phyloP scores from a whole-genome alignment of 2,329 filamentous ascomycete species.

The Aspergillus glaucus region DNA sequence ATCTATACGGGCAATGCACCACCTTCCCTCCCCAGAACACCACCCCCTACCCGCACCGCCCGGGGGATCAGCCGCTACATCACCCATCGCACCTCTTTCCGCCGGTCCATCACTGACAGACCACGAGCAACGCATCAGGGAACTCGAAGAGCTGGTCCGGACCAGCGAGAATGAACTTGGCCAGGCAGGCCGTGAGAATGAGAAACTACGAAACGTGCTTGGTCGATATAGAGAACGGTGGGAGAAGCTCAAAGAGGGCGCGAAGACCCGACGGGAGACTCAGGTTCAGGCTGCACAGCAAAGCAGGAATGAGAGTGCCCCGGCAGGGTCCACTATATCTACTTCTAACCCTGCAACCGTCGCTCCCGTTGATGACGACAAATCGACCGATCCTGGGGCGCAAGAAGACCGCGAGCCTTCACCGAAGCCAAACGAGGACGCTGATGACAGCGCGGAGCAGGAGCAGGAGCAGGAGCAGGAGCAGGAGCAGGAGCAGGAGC shows the following conservation, averaged over 20 bases:
- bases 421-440: background rate
- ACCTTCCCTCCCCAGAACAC: slow-evolving; percentile 26
- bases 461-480: background rate
- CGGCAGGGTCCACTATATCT: background rate
- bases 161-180: slow-evolving; percentile 56
- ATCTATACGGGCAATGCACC: slow-evolving; percentile 55
- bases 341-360: background rate
- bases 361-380: background rate
- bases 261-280: slow-evolving; percentile 35
- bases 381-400: background rate
- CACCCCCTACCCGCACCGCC: slow-evolving; percentile 26
- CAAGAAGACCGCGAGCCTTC: background rate
- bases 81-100: slow-evolving; percentile 16
- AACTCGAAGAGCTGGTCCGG: slow-evolving; percentile 62
- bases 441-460: background rate
- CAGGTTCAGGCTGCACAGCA: slow-evolving; percentile 14
- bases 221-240: slow-evolving; percentile 57
- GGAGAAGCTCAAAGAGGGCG: slow-evolving; percentile 63
- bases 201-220: slow-evolving; percentile 51
- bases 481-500: background rate
- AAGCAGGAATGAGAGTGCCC: background rate
- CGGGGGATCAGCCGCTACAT: slow-evolving; percentile 19
- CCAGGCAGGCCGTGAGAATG: slow-evolving; percentile 55
- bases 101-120: slow-evolving; percentile 21
- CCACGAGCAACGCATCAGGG: slow-evolving; percentile 50